phyloP scores from a whole-genome alignment of 2,329 filamentous ascomycete genomes.

The Xylariaceae sp. region DNA sequence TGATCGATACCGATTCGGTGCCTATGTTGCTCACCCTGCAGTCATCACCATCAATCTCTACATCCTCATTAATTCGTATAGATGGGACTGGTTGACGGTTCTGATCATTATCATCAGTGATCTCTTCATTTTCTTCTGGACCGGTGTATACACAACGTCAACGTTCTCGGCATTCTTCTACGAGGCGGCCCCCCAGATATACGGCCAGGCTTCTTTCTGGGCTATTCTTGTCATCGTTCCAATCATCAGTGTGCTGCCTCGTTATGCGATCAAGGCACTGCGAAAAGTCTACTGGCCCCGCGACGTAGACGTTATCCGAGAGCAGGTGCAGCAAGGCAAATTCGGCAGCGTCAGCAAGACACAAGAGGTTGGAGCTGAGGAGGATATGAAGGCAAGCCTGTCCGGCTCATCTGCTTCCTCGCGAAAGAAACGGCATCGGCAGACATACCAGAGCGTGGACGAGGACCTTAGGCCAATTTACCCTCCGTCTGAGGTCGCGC shows the following conservation, averaged over 20 bases:
- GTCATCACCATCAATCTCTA: slow-evolving; percentile 89
- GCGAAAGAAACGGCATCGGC: slow-evolving; percentile 46
- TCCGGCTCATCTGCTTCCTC: slow-evolving; percentile 35
- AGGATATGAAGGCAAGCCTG: slow-evolving; percentile 29
- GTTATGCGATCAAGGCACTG: slow-evolving; percentile 76
- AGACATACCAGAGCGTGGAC: slow-evolving; percentile 58
- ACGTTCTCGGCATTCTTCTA: slow-evolving; percentile 56
- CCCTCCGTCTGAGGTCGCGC: slow-evolving; percentile 78
- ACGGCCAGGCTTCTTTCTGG: slow-evolving; percentile 81
- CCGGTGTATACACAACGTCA: slow-evolving; percentile 66
- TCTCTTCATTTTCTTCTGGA: slow-evolving; percentile 91
- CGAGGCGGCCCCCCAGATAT: slow-evolving; percentile 69
- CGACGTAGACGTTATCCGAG: slow-evolving; percentile 91
- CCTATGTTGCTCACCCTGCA: slow-evolving; percentile 76
- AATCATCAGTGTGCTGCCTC: slow-evolving; percentile 75
- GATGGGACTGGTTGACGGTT: slow-evolving; percentile 95
- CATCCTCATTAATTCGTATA: slow-evolving; percentile 91
- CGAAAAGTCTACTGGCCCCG: slow-evolving; percentile 93
- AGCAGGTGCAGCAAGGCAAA: slow-evolving; percentile 76
- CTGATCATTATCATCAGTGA: slow-evolving; percentile 76
- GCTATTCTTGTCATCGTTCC: slow-evolving; percentile 71
- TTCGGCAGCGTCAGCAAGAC: slow-evolving; percentile 59
- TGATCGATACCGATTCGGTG: slow-evolving; percentile 77
- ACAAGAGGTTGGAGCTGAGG: slow-evolving; percentile 20
- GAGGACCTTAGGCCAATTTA: slow-evolving; percentile 92